Conservation (phyloP, 306 rosid species). For the Spatholobus suberectus region DNA sequence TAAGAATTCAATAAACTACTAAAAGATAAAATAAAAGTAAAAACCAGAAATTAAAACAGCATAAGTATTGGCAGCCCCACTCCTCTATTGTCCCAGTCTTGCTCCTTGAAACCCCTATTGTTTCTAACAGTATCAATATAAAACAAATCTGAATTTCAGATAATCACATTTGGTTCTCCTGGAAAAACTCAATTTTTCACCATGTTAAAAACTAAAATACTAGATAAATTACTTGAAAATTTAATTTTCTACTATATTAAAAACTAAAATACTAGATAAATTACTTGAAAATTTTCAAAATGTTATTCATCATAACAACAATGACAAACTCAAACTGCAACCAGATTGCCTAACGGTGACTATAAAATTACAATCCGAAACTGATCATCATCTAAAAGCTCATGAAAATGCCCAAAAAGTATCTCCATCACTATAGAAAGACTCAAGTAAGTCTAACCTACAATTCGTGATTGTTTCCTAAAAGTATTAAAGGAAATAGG, state of each 20-base stretch:
- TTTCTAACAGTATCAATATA: background rate
- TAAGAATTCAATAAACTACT: background rate
- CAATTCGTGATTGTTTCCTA: background rate
- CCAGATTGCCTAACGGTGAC: background rate
- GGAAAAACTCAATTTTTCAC: too few species aligned
- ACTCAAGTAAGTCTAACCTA: background rate
- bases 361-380: background rate
- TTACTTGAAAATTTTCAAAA: background rate
- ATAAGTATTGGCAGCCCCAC: background rate
- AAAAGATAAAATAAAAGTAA: background rate
- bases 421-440: background rate
- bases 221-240: too few species aligned
- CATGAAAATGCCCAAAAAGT: background rate
- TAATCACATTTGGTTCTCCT: background rate
- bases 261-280: slow-evolving; percentile 9
- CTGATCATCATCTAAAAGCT: background rate
- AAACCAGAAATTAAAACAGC: background rate
- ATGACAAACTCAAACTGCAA: background rate
- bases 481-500: background rate
- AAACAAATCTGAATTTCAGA: background rate
- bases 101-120: background rate
- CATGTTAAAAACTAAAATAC: too few species aligned
- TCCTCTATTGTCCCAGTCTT: background rate
- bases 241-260: background rate
- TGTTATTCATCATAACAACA: background rate